Evolutionary conservation across 495 filamentous ascomycete species (phyloP).

Genomic region (Extremus antarcticus): DNA sequence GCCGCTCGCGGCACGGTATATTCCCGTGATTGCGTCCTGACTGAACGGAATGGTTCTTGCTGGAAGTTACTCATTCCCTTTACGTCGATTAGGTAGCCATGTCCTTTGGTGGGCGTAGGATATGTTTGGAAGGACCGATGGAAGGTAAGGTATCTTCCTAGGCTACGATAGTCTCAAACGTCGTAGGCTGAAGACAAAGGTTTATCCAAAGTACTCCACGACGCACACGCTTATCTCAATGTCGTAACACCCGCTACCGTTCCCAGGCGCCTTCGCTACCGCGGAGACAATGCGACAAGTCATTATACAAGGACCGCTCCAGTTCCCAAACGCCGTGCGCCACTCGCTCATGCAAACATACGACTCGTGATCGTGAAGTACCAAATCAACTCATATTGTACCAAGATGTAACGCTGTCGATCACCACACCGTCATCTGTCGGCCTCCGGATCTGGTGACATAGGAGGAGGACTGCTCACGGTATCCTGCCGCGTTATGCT

Average conservation of each 20-base stretch:
- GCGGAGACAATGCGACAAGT: background rate
- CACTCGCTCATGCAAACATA: background rate
- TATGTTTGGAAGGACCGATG: background rate
- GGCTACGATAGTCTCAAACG: no score
- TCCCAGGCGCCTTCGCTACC: background rate
- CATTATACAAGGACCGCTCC: background rate
- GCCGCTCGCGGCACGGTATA: background rate
- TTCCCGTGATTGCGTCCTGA: background rate
- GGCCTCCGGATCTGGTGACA: background rate
- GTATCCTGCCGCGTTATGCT: background rate
- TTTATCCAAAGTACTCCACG: no score
- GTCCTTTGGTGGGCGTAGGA: background rate
- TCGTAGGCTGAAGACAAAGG: no score
- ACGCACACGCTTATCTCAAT: no score
- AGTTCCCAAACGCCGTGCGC: background rate
- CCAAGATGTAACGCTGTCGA: background rate
- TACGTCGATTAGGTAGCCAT: background rate
- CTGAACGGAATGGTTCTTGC: background rate
- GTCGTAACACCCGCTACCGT: no score
- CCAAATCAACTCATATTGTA: background rate
- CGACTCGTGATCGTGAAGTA: background rate
- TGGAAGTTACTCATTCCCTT: background rate
- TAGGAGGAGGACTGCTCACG: background rate
- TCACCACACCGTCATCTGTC: background rate
- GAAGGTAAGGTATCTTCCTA: background rate